These are phyloP conservation scores for Cenchrus americanus DNA, from an alignment of 176 grass and related monocot genomes.

Conservation along the genomic window DNA sequence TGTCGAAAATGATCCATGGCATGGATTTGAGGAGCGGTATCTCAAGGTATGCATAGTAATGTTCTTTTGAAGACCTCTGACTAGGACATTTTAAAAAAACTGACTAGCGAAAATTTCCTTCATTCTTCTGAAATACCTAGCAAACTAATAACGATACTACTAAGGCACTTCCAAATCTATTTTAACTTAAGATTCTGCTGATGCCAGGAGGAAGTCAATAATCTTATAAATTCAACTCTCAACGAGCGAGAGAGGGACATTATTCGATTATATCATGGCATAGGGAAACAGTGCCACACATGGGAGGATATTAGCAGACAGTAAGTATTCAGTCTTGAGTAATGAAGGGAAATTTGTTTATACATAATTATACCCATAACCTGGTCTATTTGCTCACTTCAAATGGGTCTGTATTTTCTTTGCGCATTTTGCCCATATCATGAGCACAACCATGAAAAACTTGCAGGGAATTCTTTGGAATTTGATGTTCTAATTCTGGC, in stretches of 20 bases:
- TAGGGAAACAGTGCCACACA: constrained; percentile 75
- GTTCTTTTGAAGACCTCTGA: constrained; percentile 6
- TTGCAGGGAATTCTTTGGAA: neutral
- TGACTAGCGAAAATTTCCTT: neutral
- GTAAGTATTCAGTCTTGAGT: constrained; percentile 56
- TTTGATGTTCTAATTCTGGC: constrained; percentile 34
- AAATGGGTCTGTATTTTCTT: constrained; percentile 14
- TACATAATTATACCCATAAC: neutral
- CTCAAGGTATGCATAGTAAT: constrained; percentile 68
- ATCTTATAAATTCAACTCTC: constrained; percentile 70
- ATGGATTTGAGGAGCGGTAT: constrained; percentile 78
- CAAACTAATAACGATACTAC: neutral
- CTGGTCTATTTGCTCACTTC: neutral
- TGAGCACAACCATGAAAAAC: neutral
- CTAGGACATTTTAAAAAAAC: neutral
- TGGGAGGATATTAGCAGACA: constrained; percentile 96
- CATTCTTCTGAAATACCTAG: neutral
- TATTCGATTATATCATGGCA: constrained; percentile 82
- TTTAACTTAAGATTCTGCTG: constrained; percentile 34
- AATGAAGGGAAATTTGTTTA: neutral
- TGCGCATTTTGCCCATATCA: neutral
- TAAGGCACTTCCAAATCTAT: neutral
- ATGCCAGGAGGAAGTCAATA: constrained; percentile 85
- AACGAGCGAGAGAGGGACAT: constrained; percentile 86
- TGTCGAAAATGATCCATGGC: constrained; percentile 81